Evolutionary conservation across 2,329 filamentous ascomycete species (phyloP), one percentile per base, ranked within the genome.

Genomic region (Aspergillus sp.): DNA sequence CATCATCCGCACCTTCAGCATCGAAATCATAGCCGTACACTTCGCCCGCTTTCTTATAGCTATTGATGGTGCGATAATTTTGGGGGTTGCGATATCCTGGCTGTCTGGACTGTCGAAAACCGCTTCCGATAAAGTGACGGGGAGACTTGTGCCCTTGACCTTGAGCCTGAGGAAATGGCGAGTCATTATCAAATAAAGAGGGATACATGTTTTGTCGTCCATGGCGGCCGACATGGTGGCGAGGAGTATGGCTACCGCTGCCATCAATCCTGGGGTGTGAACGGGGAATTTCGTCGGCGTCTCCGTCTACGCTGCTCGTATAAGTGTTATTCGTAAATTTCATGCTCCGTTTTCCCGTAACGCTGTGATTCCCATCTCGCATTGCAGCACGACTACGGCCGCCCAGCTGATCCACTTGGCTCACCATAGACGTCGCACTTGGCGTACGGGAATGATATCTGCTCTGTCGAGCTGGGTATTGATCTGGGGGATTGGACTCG

Each of bases 381-480:
- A 89, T 77, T 52, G 83, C 82, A 59, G 86, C 85, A 58, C 91
- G 88, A n/a, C 84, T 85, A 48, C 84, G 76, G 48, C 69, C 71
- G 61, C 75, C 69, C 63, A 77, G 71, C 64, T 80, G 73, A 57
- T 81, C 75, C 56, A 74, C 75, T 64, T 75, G 78, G 66, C 76
- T 81, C 17, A 80, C 80, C 66, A 85, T 80, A 12, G 93, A 98
- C 4, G 93, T 96, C 43, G 92, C 90, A 74, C 93, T 98, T 6
- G 95, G 95, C 1, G 95, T 99, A 61, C 95, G 86, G 18, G 93
- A 98, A 76, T 98, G 93, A 74, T 93, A 91, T 60, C 92, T 85
- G 62, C 86, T 84, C 51, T 91, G 90, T 51, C 83, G 79, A 41
- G 69, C 63, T 30, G 82, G 76, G 56, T 73, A 80, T 22, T 81